Percentiles rank a stretch among this genome's conserved stretches.
Evolutionary conservation across 2,329 filamentous ascomycete genomes (phyloP).

Genomic region (Chrysosporium keratinophilum): DNA sequence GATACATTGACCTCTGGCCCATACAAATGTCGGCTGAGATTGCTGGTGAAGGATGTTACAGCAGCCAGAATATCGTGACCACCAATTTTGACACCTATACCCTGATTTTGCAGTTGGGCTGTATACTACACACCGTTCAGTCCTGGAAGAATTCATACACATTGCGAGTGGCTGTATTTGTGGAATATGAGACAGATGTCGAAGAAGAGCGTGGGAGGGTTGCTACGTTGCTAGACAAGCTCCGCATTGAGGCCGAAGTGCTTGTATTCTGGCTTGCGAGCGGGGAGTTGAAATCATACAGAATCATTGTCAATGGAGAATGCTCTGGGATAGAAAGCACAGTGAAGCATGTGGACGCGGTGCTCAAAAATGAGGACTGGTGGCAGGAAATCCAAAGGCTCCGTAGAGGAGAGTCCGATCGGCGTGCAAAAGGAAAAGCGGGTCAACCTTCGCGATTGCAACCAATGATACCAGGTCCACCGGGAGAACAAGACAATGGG

Average conservation of each 20-base stretch:
- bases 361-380: conserved; percentile 65
- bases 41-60: conserved; percentile 50
- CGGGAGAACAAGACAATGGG: conserved; percentile 22
- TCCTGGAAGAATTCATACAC: conserved; percentile 66
- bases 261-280: conserved; percentile 73
- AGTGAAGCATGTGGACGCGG: conserved; percentile 52
- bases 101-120: conserved; percentile 75
- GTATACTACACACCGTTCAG: conserved; percentile 70
- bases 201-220: conserved; percentile 66
- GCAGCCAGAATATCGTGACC: conserved; percentile 57
- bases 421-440: conserved; percentile 14
- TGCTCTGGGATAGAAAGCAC: conserved; percentile 43
- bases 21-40: conserved; percentile 89
- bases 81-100: conserved; percentile 89
- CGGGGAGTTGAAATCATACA: conserved; percentile 61
- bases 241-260: conserved; percentile 70
- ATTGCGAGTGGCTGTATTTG: conserved; percentile 72
- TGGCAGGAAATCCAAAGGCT: conserved; percentile 62
- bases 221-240: conserved; percentile 62
- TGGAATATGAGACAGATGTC: conserved; percentile 78
- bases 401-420: conserved; percentile 21
- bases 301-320: conserved; percentile 65
- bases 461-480: conserved; percentile 24
- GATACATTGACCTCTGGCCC: conserved; percentile 79
- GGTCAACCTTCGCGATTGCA: conserved; percentile 1